Base-by-base conservation (phyloP, 108 stramenopile species). In the Mayamaea pseudoterrestris region DNA sequence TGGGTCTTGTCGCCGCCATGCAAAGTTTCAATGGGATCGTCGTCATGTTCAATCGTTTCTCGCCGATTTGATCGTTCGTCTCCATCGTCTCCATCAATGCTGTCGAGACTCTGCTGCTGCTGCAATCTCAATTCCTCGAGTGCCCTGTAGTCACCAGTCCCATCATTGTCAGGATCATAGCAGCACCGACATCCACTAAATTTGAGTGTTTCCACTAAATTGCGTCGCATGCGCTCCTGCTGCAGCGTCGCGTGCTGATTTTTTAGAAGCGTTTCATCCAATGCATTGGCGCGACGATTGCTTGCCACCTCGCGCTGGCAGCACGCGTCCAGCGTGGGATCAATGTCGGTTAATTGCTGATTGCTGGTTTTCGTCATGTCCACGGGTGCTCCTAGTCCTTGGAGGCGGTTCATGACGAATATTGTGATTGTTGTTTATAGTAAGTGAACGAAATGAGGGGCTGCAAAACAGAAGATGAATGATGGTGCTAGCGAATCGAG, bases 131-230 rank as follows among this genome's bases (percentile, higher is more conserved):
- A 47, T 23, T 69, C 65, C 2, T 63, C 53, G 37, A 90, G 50
- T 29, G 76, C 66, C 0, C 49, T 63, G 36, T 90, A 90, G 17
- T 90, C 83, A 34, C 79, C 86, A 7, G 18, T 26, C 9, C 82
- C 87, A 56, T 90, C 87, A 7, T 46, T 58, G 28, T 75, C 74
- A 0, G 87, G 83, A 65, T 84, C 87, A 49, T 74, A 84, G 37
- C 71, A 82, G 46, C 87, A 90, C 17, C 83, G 74, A 61, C 87
- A 90, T 12, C 75, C 87, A 32, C 61, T 57, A 49, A 58, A 59
- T 2, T 35, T 30, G 11, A 35, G 29, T 3, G 66, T 55, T 0
- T 60, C 31, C 4, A 88, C 49, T 25, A 83, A 43, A 61, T 86
- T 68, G 6, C 67, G 59, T 5, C 81, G 73, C 28, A 60, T 69